Evolutionary conservation across 1,284 basidiomycete genomes (phyloP), one percentile per base, ranked within the genome.

Genomic region (Ceratobasidium sp.): DNA sequence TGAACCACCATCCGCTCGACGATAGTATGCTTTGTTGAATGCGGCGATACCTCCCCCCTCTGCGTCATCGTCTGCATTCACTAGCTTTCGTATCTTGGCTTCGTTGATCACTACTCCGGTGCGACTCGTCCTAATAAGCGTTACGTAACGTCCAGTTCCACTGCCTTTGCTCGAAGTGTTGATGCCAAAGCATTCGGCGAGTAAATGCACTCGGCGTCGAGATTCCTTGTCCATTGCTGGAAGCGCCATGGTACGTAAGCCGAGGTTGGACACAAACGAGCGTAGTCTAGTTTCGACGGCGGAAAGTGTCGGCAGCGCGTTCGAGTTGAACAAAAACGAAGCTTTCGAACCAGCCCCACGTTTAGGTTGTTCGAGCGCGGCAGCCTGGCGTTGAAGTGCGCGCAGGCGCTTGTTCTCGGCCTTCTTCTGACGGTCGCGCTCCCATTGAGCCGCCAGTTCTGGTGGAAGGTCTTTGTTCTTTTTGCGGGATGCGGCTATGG

Each of bases 381-480:
- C 86, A 2, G 78, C 77, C 27, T 81, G 75, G 7, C 85, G 79
- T 70, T 81, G 79, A 15, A 79, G 75, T 1, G 83, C 84, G 2
- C 93, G 87, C 42, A 84, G 82, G 3, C 81, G 83, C 77, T 93
- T 96, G 76, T 83, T 80, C 70, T 87, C 87, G 0, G 92, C 92
- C 78, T 96, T 97, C 79, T 88, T 90, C 64, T 82, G 79, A 1
- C 93, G 89, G 76, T 96, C 94, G 60, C 84, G 84, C 70, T 87
- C 85, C 93, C 93, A 96, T 72, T 89, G 90, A 0, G 79, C 84
- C 70, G 84, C 84, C 0, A 97, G 82, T 8, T 89, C 84, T 1
- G 81, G 77, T 0, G 91, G 86, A 56, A 94, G 82, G 43, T 79
- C 76, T 70, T 86, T 87, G 67, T 86, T 82, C 75, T 89, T 89